A percentile compares a stretch with the other conserved stretches of the same genome.
Evolutionary conservation across 768 basidiomycete genomes (phyloP).

Genomic region (Phylloporus arenicola): DNA sequence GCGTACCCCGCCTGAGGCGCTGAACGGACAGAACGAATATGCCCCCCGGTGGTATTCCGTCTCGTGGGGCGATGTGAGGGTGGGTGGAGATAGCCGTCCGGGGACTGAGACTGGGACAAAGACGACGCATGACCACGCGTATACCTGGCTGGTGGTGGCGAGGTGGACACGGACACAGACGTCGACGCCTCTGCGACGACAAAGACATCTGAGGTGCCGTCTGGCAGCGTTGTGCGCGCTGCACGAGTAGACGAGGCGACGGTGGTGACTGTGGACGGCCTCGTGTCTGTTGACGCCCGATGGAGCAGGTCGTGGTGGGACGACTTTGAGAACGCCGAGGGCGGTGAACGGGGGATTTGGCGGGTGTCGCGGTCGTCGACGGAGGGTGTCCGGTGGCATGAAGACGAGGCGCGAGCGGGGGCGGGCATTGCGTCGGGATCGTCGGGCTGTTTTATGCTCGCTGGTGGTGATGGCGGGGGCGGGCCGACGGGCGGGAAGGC

Average conservation of each 20-base stretch:
- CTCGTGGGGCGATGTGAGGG: slow-evolving; percentile 46
- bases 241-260: slow-evolving; percentile 17
- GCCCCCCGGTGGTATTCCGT: slow-evolving; percentile 68
- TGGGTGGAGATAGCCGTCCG: slow-evolving; percentile 51
- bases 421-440: not conserved
- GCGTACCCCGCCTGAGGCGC: slow-evolving; percentile 33
- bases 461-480: slow-evolving; percentile 52
- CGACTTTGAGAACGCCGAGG: slow-evolving; percentile 18
- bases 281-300: slow-evolving; percentile 50
- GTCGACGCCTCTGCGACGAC: slow-evolving; percentile 15
- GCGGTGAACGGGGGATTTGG: slow-evolving; percentile 9
- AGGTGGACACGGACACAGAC: slow-evolving; percentile 17
- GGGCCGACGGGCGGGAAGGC: slow-evolving; percentile 36
- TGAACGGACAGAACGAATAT: slow-evolving; percentile 26
- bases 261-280: slow-evolving; percentile 29
- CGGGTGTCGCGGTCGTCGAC: slow-evolving; percentile 13
- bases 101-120: slow-evolving; percentile 24
- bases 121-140: slow-evolving; percentile 17
- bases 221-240: slow-evolving; percentile 12
- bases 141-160: slow-evolving; percentile 14
- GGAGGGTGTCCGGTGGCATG: not conserved
- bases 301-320: slow-evolving; percentile 31
- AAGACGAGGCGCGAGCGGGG: not conserved
- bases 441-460: slow-evolving; percentile 31
- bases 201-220: slow-evolving; percentile 18